Base-by-base conservation (phyloP, 192 early-diverging fungal species). In the Podila minutissima region DNA sequence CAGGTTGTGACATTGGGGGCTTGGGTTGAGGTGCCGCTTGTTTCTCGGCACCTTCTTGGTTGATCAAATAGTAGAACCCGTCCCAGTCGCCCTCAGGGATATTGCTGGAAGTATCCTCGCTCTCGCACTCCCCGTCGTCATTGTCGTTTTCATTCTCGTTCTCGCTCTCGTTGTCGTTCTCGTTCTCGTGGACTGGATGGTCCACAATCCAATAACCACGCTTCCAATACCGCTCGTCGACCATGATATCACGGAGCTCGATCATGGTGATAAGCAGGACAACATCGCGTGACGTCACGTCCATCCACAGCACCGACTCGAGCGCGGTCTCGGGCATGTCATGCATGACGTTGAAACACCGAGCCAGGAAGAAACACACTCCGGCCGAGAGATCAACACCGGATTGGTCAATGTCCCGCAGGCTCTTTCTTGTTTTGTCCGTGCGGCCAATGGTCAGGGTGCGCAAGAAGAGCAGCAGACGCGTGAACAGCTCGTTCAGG, bases 321-420 rank as follows among this genome's bases (percentile, higher is more conserved):
- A 79, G 70, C 19, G 76, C 76, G 19, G 76, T 79, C 20, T 79
- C 76, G 19, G 76, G 76, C 76, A 79, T 79, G 33, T 79, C 76
- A 28, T 79, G 76, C 76, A 79, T 79, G 24, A 79, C 76, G 31
- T 79, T 79, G 59, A 79, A 79, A 64, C 76, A 79, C 41, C 76
- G 46, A 4, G 76, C 76, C 51, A 79, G 37, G 41, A 79, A 79
- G 46, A 79, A 79, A 35, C 76, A 79, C 4, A 79, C 76, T 49
- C 76, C 76, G 55, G 69, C 64, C 4, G 69, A 72, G 28, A 79
- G 68, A 17, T 79, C 76, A 17, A 59, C 64, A 26, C 62, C 65
- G 26, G 59, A 22, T 41, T 29, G 37, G 29, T 68, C 70, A 20
- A 20, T 59, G n/a, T 58, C 53, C 32, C 66, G 64, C 24, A 33